phyloP scores from a whole-genome alignment of 176 grass and related monocot species.

The Carex littledalei region DNA sequence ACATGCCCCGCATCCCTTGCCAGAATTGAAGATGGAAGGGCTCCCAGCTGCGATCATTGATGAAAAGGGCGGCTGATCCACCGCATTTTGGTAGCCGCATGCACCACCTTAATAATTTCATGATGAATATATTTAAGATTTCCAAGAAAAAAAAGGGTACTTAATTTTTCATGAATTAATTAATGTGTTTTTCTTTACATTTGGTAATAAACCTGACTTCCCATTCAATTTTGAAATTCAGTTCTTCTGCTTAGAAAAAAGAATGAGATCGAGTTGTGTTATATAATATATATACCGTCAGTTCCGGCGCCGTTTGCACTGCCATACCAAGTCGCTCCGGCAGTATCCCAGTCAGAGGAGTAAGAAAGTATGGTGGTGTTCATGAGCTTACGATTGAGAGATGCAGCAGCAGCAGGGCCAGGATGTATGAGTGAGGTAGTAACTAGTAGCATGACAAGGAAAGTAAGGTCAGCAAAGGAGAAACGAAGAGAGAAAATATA shows the following conservation, averaged over 20 bases:
- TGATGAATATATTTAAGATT: background rate
- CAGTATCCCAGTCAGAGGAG: conserved; percentile 31
- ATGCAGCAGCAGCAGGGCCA: background rate
- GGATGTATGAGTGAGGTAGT: conserved; percentile 25
- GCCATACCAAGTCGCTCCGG: conserved; percentile 82
- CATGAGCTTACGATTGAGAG: conserved; percentile 51
- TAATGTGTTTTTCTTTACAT: background rate
- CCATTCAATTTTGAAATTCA: no score
- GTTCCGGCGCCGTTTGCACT: conserved; percentile 42
- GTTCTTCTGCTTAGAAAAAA: no score
- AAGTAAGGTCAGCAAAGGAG: conserved; percentile 10
- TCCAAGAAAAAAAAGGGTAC: background rate
- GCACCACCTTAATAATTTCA: conserved; percentile 36
- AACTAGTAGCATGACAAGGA: conserved; percentile 14
- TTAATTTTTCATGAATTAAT: background rate
- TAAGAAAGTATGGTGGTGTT: conserved; percentile 15
- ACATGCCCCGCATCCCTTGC: conserved; percentile 79
- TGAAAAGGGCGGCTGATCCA: conserved; percentile 47
- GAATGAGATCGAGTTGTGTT: background rate
- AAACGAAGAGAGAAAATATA: background rate
- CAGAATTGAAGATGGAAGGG: conserved; percentile 51
- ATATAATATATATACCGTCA: conserved; percentile 41
- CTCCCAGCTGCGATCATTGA: conserved; percentile 67
- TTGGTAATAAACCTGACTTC: background rate
- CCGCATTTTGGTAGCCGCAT: conserved; percentile 63